Percentiles rank a stretch among this genome's conserved stretches.
phyloP scores from a whole-genome alignment of 768 basidiomycete genomes.

The Rhizopogon salebrosus region DNA sequence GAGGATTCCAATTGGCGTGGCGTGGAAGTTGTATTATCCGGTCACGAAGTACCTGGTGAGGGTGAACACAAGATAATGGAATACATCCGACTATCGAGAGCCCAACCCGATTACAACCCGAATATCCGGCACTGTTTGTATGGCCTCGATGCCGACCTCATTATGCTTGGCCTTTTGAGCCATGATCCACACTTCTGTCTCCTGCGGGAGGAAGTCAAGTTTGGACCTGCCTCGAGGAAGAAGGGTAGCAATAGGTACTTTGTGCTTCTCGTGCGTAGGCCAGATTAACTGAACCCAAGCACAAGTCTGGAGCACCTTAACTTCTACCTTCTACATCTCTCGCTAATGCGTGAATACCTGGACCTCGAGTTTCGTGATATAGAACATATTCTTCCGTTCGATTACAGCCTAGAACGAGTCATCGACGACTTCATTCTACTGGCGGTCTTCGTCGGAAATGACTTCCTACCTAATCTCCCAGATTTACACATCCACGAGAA shows the following conservation, averaged over 20 bases:
- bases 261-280: not conserved
- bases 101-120: conserved; percentile 94
- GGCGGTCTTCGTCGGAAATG: conserved; percentile 96
- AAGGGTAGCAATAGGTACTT: conserved; percentile 56
- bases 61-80: conserved; percentile 99
- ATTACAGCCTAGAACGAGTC: conserved; percentile 86
- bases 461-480: conserved; percentile 94
- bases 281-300: conserved; percentile 5
- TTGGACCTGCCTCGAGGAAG: conserved; percentile 76
- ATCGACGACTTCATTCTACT: conserved; percentile 98
- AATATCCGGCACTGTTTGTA: conserved; percentile 97
- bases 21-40: conserved; percentile 89
- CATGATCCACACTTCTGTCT: conserved; percentile 99
- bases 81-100: conserved; percentile 91
- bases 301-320: conserved; percentile 68
- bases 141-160: conserved; percentile 95
- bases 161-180: conserved; percentile 95
- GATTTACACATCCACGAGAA: conserved; percentile 98
- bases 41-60: conserved; percentile 97
- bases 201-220: conserved; percentile 96
- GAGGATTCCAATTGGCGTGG: conserved; percentile 96
- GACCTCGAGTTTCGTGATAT: conserved; percentile 89
- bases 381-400: conserved; percentile 61
- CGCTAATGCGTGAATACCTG: conserved; percentile 93
- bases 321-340: conserved; percentile 94